Conservation (phyloP, 2,329 filamentous ascomycete genomes). For the Colletotrichum euphorbiae region DNA sequence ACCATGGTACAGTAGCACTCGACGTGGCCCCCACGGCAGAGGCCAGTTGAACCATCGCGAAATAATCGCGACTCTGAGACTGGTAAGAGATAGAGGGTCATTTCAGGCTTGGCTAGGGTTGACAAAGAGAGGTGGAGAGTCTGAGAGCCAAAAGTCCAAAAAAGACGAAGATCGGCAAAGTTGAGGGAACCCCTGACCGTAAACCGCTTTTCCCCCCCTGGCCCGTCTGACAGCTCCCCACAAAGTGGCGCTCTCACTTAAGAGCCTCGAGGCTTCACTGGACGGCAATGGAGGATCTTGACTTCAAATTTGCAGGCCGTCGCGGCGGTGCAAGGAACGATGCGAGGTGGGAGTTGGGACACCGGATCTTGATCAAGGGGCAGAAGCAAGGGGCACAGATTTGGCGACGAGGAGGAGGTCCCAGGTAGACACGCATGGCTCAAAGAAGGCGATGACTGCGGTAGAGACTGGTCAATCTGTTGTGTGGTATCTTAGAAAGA, state of each 20-base stretch:
- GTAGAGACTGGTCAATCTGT: not conserved
- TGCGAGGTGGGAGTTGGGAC: slow-evolving; percentile 9
- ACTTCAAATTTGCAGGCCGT: not conserved
- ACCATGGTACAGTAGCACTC: no score
- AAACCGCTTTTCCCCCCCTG: slow-evolving; percentile 17
- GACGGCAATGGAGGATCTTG: not conserved
- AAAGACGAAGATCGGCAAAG: not conserved
- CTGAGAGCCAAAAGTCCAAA: not conserved
- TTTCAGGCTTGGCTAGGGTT: not conserved
- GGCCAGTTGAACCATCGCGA: slow-evolving; percentile 15
- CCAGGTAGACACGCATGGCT: not conserved
- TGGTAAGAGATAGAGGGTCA: slow-evolving; percentile 10
- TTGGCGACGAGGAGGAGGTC: not conserved
- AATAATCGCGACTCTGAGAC: slow-evolving; percentile 8
- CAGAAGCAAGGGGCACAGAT: not conserved
- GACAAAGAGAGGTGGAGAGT: no score
- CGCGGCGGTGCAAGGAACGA: not conserved
- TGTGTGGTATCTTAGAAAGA: slow-evolving; percentile 11
- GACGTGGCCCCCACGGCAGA: slow-evolving; percentile 21
- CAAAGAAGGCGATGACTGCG: not conserved
- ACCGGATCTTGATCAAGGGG: not conserved
- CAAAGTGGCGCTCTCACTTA: no score
- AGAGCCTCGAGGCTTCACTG: slow-evolving; percentile 15
- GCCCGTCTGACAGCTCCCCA: not conserved
- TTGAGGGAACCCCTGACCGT: slow-evolving; percentile 22